Percentiles rank a stretch among this genome's conserved stretches.
Evolutionary conservation across 2,329 filamentous ascomycete species (phyloP).

Genomic region (Aspergillus sp.): DNA sequence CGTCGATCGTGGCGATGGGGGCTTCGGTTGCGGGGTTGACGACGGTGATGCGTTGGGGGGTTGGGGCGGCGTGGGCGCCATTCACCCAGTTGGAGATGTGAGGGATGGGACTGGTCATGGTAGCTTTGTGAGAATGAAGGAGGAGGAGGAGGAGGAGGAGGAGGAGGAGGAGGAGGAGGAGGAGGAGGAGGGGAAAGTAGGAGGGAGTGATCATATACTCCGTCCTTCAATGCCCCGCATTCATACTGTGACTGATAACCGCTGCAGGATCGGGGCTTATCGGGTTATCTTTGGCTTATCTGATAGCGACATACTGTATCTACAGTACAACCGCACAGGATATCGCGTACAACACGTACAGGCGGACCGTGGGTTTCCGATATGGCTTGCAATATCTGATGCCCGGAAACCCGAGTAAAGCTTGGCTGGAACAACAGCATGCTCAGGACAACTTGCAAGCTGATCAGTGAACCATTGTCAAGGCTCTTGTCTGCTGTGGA

Average conservation of each 20-base stretch:
- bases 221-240: too few relatives aligned
- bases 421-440: too few relatives aligned
- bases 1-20: constrained; percentile 47
- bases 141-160: not conserved
- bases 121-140: not conserved
- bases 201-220: not conserved
- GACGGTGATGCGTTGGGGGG: constrained; percentile 18
- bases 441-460: too few relatives aligned
- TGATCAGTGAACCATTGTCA: too few relatives aligned
- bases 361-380: too few relatives aligned
- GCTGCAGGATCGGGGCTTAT: not conserved
- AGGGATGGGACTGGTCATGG: constrained; percentile 8
- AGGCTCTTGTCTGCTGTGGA: too few relatives aligned
- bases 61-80: constrained; percentile 19
- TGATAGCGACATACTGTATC: not conserved
- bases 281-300: not conserved
- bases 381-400: too few relatives aligned
- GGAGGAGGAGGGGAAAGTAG: not conserved
- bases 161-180: not conserved
- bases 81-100: constrained; percentile 33
- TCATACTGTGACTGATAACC: too few relatives aligned
- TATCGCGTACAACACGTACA: too few relatives aligned
- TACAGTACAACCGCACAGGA: not conserved
- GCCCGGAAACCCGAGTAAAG: too few relatives aligned
- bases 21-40: constrained; percentile 32